Conservation (phyloP, 2,329 filamentous ascomycete genomes). For the Aaosphaeria arxii region DNA sequence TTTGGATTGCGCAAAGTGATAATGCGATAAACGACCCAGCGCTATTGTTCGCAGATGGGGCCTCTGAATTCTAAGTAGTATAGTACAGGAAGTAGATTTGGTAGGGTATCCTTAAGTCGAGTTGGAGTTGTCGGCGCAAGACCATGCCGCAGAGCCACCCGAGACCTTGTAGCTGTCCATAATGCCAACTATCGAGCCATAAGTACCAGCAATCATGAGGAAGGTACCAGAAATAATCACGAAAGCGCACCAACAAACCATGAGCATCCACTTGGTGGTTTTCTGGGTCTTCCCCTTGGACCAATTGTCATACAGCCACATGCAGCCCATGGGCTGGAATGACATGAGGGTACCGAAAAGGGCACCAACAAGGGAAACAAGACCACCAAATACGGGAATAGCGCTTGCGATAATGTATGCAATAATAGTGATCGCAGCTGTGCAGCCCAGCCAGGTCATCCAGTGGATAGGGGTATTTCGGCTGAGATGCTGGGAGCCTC, state of each 20-base stretch:
- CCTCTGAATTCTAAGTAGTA: too few species aligned
- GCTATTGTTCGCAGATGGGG: too few species aligned
- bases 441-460: conserved; percentile 52
- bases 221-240: conserved; percentile 44
- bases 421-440: conserved; percentile 48
- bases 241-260: conserved; percentile 33
- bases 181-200: conserved; percentile 47
- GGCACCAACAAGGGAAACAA: conserved; percentile 46
- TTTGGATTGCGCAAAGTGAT: too few species aligned
- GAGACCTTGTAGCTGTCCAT: conserved; percentile 48
- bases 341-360: conserved; percentile 50
- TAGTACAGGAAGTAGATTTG: too few species aligned
- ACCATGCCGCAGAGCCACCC: conserved; percentile 34
- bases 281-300: conserved; percentile 30
- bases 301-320: conserved; percentile 50
- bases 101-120: background rate
- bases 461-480: conserved; percentile 51
- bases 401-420: conserved; percentile 50
- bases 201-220: conserved; percentile 46
- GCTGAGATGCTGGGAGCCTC: conserved; percentile 52
- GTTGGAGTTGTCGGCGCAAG: conserved; percentile 12
- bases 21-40: too few species aligned
- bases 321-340: conserved; percentile 44
- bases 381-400: conserved; percentile 52
- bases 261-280: conserved; percentile 19